These are phyloP conservation scores for Fagus sylvatica DNA, from an alignment of 306 rosid genomes.

Conservation along the genomic window DNA sequence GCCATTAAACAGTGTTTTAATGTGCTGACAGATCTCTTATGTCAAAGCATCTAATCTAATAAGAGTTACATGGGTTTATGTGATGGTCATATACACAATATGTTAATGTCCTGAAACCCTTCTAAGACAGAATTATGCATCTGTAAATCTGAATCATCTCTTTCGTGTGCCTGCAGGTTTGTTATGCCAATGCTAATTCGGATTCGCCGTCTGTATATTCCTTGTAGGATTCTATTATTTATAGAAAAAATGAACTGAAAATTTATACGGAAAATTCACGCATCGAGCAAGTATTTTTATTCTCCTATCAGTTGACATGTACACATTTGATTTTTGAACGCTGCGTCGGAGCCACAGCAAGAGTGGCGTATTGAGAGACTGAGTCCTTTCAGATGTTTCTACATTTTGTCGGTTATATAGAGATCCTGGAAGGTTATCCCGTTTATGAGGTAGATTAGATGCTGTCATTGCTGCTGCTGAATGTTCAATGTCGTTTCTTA, in stretches of 20 bases:
- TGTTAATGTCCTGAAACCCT: constrained; percentile 36
- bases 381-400: constrained; percentile 26
- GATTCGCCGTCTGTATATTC: constrained; percentile 71
- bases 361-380: constrained; percentile 8
- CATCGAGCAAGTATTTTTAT: constrained; percentile 32
- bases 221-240: constrained; percentile 45
- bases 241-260: constrained; percentile 31
- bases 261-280: constrained; percentile 29
- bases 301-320: constrained; percentile 27
- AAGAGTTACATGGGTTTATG: constrained; percentile 1
- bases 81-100: constrained; percentile 12
- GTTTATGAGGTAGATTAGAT: constrained; percentile 13
- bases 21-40: constrained; percentile 25
- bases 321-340: constrained; percentile 25
- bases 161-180: constrained; percentile 87
- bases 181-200: constrained; percentile 65
- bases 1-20: constrained; percentile 19
- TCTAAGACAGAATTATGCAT: constrained; percentile 38
- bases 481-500: constrained; percentile 3
- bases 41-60: constrained; percentile 7
- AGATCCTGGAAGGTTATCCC: constrained; percentile 20
- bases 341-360: constrained; percentile 23
- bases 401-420: constrained; percentile 2
- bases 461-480: constrained; percentile 9
- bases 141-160: constrained; percentile 64